A percentile compares a stretch with the other conserved stretches of the same genome.
Evolutionary conservation across 805 yeast species (phyloP).

Genomic region (Metschnikowia sp.): DNA sequence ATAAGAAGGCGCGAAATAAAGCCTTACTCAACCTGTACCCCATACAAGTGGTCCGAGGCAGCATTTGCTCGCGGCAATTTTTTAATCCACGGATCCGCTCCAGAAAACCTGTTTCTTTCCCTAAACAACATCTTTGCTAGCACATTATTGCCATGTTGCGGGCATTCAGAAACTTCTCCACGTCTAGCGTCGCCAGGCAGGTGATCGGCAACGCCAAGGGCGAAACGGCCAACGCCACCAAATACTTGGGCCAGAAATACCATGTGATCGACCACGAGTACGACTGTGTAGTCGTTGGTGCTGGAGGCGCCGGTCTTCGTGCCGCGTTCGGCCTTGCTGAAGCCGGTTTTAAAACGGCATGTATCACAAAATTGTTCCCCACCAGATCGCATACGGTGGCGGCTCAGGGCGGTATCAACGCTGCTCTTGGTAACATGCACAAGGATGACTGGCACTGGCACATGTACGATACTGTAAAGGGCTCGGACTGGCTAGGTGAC

Average conservation of each 20-base stretch:
- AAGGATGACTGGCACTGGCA: constrained; percentile 99
- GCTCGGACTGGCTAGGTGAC: constrained; percentile 99
- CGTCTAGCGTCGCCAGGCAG: constrained; percentile 27
- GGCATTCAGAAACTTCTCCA: constrained; percentile 27
- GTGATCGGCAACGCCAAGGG: constrained; percentile 40
- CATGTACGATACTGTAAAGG: constrained; percentile 98
- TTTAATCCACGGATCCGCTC: constrained; percentile 1
- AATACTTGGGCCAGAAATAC: constrained; percentile 59
- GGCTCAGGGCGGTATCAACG: constrained; percentile 99
- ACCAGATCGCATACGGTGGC: constrained; percentile 99
- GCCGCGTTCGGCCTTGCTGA: constrained; percentile 98
- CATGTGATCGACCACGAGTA: constrained; percentile 96
- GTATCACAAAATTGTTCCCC: constrained; percentile 94
- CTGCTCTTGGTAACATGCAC: constrained; percentile 98
- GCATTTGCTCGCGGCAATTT: neutral
- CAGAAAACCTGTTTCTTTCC: no score
- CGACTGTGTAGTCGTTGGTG: constrained; percentile 97
- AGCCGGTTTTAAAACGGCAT: constrained; percentile 96
- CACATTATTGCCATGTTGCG: constrained; percentile 14
- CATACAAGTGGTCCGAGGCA: constrained; percentile 7
- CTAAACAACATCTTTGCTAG: neutral
- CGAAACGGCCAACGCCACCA: constrained; percentile 38
- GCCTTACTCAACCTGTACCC: constrained; percentile 18
- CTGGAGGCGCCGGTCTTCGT: constrained; percentile 98
- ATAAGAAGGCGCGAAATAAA: constrained; percentile 18